Evolutionary conservation across 805 yeast species (phyloP).

Genomic region (Ogataea allantospora): DNA sequence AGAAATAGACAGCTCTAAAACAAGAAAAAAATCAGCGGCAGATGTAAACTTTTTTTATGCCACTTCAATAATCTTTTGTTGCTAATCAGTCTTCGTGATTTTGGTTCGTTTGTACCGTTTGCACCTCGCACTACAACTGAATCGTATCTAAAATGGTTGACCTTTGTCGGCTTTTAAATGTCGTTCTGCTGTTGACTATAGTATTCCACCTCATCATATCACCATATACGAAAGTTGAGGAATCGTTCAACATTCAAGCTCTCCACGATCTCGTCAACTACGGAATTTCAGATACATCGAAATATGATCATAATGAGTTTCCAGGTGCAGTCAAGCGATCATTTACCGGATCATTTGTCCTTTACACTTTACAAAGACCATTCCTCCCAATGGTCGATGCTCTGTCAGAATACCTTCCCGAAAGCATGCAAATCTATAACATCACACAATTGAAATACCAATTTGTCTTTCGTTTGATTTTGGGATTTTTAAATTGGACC

Average conservation of each 20-base stretch:
- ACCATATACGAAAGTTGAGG: conserved; percentile 92
- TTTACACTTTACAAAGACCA: conserved; percentile 49
- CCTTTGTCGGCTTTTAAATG: conserved; percentile 16
- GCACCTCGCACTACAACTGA: too few species aligned
- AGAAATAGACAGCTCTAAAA: conserved; percentile 17
- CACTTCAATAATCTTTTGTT: too few species aligned
- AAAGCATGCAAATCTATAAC: conserved; percentile 1
- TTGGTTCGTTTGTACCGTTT: too few species aligned
- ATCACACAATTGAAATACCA: conserved; percentile 51
- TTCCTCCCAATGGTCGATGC: conserved; percentile 11
- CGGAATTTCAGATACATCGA: conserved; percentile 47
- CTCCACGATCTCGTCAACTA: conserved; percentile 72
- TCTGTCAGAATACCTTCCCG: conserved; percentile 4
- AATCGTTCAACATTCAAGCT: conserved; percentile 89
- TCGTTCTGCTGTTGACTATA: conserved; percentile 44
- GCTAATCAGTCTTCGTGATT: too few species aligned
- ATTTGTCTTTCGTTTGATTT: conserved; percentile 50
- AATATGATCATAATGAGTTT: conserved; percentile 72
- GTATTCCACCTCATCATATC: conserved; percentile 52
- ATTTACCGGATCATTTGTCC: conserved; percentile 64
- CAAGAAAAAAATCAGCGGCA: neutral
- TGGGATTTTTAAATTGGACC: conserved; percentile 62
- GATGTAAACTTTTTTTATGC: too few species aligned
- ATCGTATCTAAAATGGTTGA: conserved; percentile 11
- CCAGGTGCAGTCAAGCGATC: conserved; percentile 92